Evolutionary conservation across 345 rosid species (phyloP), one percentile per base, ranked within the genome.

Genomic region (Eucalyptus pauciflora): DNA sequence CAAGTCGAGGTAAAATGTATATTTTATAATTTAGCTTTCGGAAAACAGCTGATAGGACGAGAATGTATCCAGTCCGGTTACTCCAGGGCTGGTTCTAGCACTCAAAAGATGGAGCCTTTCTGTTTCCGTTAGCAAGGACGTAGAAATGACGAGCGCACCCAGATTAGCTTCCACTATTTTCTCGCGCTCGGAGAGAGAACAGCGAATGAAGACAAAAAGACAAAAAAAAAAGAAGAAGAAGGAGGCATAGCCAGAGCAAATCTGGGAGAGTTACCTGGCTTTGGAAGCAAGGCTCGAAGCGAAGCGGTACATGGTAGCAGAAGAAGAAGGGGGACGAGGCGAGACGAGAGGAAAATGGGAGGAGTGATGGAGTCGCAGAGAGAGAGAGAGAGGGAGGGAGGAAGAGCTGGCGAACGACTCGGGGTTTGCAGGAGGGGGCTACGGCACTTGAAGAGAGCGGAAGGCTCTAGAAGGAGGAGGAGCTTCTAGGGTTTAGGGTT

Each of bases 281-380:
- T 94, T 96, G 86, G 95, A 93, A 86, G 94, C 96, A 91, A 96
- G 94, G 88, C 91, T 91, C 48, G 98, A 91, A 89, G 94, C 96
- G 86, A 93, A 92, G 50, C 98, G 97, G 89, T 95, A 93, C 98
- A 95, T 95, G 86, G 64, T 88, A 24, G 83, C 27, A 37, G 48
- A 22, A 37, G 46, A 76, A 41, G 83, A 12, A 76, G 83, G 8
- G 24, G 45, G 83, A 41, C 46, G 46, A 37, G 25, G n/a, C 69
- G 16, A 60, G 33, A 60, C 69, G 33, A 76, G 27, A 20, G 80
- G 25, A 7, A 17, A 31, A 33, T 10, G 83, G 83, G 8, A 18
- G 83, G 12, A 76, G 14, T 45, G 22, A 41, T 20, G 14, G 48
- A 76, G 29, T 6, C 13, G 83, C 48, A 10, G 29, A 64, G 69